Evolutionary conservation across 2,329 filamentous ascomycete species (phyloP).

Genomic region (Colletotrichum eremochloae): DNA sequence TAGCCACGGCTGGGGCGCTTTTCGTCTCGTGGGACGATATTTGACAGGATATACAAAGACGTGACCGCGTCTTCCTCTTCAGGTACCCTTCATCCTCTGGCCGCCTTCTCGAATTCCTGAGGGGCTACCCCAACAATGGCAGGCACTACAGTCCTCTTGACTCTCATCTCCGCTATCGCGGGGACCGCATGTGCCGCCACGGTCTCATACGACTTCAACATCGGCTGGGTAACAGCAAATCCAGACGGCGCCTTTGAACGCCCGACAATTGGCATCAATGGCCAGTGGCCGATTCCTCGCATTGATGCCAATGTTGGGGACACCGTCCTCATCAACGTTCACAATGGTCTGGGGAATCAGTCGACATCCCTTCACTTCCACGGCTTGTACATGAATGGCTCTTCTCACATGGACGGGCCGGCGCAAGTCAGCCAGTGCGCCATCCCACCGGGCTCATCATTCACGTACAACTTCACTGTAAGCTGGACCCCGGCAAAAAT

Average conservation of each 20-base stretch:
- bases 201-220: slow-evolving; percentile 74
- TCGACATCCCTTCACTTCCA: slow-evolving; percentile 77
- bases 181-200: slow-evolving; percentile 51
- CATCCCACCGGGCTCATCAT: slow-evolving; percentile 72
- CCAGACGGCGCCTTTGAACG: slow-evolving; percentile 77
- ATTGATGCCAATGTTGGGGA: slow-evolving; percentile 76
- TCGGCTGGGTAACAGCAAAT: slow-evolving; percentile 79
- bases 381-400: slow-evolving; percentile 77
- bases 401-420: slow-evolving; percentile 79
- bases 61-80: background rate
- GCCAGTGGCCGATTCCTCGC: slow-evolving; percentile 78
- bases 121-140: background rate
- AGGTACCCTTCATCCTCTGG: background rate
- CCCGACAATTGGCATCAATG: slow-evolving; percentile 82
- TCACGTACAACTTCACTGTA: slow-evolving; percentile 79
- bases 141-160: slow-evolving; percentile 16
- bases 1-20: background rate
- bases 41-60: slow-evolving; percentile 6
- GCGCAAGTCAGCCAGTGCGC: slow-evolving; percentile 75
- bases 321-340: slow-evolving; percentile 68
- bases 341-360: slow-evolving; percentile 73
- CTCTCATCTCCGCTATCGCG: slow-evolving; percentile 32
- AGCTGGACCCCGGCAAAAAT: slow-evolving; percentile 29
- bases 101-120: background rate
- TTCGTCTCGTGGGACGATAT: background rate